Percentiles rank a stretch among this genome's conserved stretches.
Conservation (phyloP, 768 basidiomycete genomes). For the Trametes gibbosa region DNA sequence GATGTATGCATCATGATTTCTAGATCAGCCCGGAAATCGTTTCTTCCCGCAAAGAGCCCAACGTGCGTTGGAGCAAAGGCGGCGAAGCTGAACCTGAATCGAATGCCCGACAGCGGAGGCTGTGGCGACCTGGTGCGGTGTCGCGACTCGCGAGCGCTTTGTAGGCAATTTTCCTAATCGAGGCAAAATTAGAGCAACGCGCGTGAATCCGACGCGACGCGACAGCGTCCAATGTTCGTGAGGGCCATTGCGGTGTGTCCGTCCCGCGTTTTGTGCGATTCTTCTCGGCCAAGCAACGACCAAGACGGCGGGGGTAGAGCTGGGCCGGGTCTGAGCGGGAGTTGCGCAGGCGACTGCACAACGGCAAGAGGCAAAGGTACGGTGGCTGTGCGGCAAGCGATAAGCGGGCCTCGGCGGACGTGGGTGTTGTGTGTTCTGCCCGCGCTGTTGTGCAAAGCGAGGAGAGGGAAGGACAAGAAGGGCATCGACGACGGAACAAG, state of each 20-base stretch:
- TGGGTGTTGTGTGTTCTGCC: background rate
- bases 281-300: no score
- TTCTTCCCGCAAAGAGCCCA: no score
- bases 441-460: background rate
- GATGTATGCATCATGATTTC: no score
- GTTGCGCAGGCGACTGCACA: slow-evolving; percentile 4
- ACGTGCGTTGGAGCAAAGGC: no score
- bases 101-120: no score
- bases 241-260: background rate
- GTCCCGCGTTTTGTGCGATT: no score
- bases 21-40: no score
- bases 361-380: slow-evolving; percentile 5
- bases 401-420: slow-evolving; percentile 9
- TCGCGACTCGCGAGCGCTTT: no score
- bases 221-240: background rate
- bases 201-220: no score
- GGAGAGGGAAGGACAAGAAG: background rate
- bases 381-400: slow-evolving; percentile 8
- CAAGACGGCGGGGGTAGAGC: background rate
- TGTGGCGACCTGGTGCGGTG: no score
- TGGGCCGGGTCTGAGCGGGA: background rate
- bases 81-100: no score
- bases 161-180: background rate
- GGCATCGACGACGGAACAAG: background rate
- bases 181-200: background rate